A percentile compares a stretch with the other conserved stretches of the same genome.
phyloP scores from a whole-genome alignment of 2,329 filamentous ascomycete genomes.

The Fusarium austroafricanum region DNA sequence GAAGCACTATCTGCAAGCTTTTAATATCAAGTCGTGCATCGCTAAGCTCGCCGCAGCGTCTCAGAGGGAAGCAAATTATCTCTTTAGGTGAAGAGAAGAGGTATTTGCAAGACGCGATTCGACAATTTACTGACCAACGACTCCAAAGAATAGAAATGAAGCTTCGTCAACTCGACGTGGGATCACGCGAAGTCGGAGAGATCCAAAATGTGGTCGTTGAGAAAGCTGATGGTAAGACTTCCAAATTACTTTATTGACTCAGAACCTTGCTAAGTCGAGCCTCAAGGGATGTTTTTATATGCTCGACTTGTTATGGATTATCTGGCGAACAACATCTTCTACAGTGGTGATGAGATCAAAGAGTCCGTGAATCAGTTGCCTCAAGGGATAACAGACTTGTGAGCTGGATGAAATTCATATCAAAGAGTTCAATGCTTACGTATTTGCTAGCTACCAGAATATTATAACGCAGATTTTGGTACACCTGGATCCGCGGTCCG shows the following conservation, averaged over 20 bases:
- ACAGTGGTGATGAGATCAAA: conserved; percentile 13
- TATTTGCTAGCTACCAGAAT: conserved; percentile 10
- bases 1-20: conserved; percentile 15
- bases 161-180: conserved; percentile 7
- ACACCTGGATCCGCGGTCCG: conserved; percentile 9
- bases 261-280: accelerated
- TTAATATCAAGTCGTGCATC: conserved; percentile 15
- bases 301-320: conserved; percentile 37
- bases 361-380: conserved; percentile 7
- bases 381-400: conserved; percentile 23
- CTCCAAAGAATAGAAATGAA: background rate
- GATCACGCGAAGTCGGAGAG: background rate
- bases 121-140: conserved; percentile 8
- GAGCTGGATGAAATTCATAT: background rate
- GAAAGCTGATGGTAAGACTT: conserved; percentile 27
- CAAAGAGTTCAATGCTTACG: too few species aligned
- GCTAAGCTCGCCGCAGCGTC: accelerated
- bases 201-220: background rate
- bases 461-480: conserved; percentile 20
- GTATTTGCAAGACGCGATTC: background rate
- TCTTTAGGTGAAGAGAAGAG: conserved; percentile 23
- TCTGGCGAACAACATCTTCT: conserved; percentile 27
- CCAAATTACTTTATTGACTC: too few species aligned
- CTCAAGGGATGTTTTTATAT: conserved; percentile 36
- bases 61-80: conserved; percentile 11